phyloP scores from a whole-genome alignment of 768 basidiomycete genomes.

The Amanita rubescens region DNA sequence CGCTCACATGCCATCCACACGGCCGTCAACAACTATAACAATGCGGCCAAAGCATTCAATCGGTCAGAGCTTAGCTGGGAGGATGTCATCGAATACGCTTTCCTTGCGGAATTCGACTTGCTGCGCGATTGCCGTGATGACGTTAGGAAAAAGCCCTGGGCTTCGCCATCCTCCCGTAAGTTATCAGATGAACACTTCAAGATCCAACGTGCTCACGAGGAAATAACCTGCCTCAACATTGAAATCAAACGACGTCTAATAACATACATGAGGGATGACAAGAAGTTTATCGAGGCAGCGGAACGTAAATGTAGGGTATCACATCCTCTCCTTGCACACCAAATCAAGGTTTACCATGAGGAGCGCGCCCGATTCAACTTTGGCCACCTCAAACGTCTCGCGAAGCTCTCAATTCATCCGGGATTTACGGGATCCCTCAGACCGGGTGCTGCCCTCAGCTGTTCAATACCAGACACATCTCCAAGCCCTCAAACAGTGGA shows the following conservation, averaged over 20 bases:
- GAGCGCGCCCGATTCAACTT: too few relatives aligned
- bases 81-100: constrained; percentile 11
- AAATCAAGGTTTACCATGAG: constrained; percentile 4
- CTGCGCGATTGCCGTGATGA: constrained; percentile 16
- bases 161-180: constrained; percentile 9
- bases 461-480: too few relatives aligned
- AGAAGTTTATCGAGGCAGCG: too few relatives aligned
- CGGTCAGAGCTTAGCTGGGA: constrained; percentile 15
- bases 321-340: constrained; percentile 7
- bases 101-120: constrained; percentile 14
- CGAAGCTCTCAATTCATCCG: too few relatives aligned
- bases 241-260: not conserved
- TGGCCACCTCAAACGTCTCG: too few relatives aligned
- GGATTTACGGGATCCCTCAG: too few relatives aligned
- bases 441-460: too few relatives aligned
- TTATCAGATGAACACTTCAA: constrained; percentile 15
- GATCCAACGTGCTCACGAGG: too few relatives aligned
- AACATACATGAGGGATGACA: not conserved
- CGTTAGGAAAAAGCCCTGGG: constrained; percentile 12
- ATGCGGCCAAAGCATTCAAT: constrained; percentile 13
- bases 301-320: too few relatives aligned
- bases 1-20: constrained; percentile 18
- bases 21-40: constrained; percentile 18
- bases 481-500: too few relatives aligned
- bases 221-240: too few relatives aligned